Evolutionary conservation across 345 rosid genomes (phyloP).

Genomic region (Salix caprea): DNA sequence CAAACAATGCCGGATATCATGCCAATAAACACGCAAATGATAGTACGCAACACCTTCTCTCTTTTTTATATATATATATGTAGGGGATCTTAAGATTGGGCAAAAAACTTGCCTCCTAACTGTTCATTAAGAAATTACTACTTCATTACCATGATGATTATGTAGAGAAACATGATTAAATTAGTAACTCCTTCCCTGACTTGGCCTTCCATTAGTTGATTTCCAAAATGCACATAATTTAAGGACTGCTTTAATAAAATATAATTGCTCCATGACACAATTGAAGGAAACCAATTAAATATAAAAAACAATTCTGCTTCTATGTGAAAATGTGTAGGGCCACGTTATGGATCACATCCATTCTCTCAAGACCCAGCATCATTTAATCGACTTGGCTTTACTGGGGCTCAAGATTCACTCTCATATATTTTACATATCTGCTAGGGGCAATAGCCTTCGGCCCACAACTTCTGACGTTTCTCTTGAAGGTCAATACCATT

Average conservation of each 20-base stretch:
- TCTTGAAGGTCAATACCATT: too few relatives aligned
- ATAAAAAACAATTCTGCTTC: neutral
- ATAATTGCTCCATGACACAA: neutral
- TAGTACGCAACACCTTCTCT: too few relatives aligned
- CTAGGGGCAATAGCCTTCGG: too few relatives aligned
- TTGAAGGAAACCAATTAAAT: neutral
- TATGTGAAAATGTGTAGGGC: neutral
- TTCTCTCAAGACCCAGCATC: neutral
- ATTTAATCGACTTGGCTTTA: neutral
- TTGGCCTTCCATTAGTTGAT: too few relatives aligned
- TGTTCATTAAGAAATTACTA: neutral
- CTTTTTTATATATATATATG: too few relatives aligned
- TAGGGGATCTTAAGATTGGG: neutral
- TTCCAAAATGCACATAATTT: neutral
- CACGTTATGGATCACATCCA: neutral
- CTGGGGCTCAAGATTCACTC: neutral
- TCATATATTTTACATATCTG: too few relatives aligned
- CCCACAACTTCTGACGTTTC: too few relatives aligned
- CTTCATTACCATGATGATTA: neutral
- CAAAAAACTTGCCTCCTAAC: neutral
- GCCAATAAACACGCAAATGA: constrained; percentile 59
- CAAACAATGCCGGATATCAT: constrained; percentile 48
- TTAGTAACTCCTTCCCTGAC: neutral
- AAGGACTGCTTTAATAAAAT: neutral
- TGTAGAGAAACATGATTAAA: neutral